These are phyloP conservation scores for Chlamydomonas schloesseri DNA, from an alignment of 139 green algal genomes.

Conservation along the genomic window DNA sequence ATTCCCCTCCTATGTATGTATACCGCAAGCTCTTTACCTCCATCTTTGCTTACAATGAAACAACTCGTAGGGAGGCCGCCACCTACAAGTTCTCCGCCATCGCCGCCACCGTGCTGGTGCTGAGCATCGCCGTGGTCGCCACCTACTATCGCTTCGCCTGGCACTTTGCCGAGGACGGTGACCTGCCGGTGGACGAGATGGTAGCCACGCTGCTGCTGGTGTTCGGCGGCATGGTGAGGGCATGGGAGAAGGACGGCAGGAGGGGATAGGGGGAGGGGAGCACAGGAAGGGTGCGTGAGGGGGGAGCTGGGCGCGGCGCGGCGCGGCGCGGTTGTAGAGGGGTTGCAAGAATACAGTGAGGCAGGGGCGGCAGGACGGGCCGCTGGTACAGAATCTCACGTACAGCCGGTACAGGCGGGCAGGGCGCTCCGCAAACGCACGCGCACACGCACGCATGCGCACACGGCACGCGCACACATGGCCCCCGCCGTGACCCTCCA, in stretches of 20 bases:
- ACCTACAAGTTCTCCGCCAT: slow-evolving; percentile 82
- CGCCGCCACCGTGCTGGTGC: slow-evolving; percentile 72
- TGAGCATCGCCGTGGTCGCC: slow-evolving; percentile 71
- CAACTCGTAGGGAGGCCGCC: slow-evolving; percentile 78
- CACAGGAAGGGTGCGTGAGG: no score
- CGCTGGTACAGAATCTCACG: no score
- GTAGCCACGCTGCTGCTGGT: slow-evolving; percentile 79
- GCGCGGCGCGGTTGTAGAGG: neutral
- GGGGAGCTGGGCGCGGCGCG: no score
- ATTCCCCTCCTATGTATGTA: neutral
- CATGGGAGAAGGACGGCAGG: no score
- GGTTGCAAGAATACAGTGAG: no score
- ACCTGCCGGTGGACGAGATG: slow-evolving; percentile 80
- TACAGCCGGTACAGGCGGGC: no score
- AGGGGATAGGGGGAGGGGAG: neutral
- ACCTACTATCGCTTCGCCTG: slow-evolving; percentile 83
- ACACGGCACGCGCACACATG: no score
- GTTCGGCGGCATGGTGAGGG: slow-evolving; percentile 79
- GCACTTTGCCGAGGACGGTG: slow-evolving; percentile 66
- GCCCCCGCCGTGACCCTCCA: no score
- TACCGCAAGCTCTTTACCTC: neutral
- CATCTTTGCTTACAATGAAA: neutral
- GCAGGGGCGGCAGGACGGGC: no score
- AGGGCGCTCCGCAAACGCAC: no score
- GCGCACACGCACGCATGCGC: no score